phyloP scores from a whole-genome alignment of 1,139 yeast species.

The Taiozyma sp. region DNA sequence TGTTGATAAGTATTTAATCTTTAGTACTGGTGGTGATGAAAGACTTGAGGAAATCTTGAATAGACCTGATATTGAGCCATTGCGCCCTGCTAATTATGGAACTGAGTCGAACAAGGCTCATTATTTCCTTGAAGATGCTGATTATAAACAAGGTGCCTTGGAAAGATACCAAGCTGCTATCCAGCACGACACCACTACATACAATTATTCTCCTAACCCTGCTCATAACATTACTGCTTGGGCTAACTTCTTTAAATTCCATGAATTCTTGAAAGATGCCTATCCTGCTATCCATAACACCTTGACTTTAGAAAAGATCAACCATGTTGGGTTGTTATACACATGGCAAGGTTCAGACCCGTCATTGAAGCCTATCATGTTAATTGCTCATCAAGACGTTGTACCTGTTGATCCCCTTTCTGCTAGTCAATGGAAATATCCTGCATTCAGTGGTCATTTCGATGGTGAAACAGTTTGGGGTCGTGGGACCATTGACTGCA shows the following conservation, averaged over 20 bases:
- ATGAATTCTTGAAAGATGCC: slow-evolving; percentile 43
- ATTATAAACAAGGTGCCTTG: slow-evolving; percentile 37
- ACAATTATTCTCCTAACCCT: slow-evolving; percentile 46
- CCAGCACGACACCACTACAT: slow-evolving; percentile 54
- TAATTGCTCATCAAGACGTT: slow-evolving; percentile 76
- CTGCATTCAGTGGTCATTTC: slow-evolving; percentile 62
- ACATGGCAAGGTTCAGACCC: slow-evolving; percentile 59
- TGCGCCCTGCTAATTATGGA: not conserved
- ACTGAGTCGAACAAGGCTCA: not conserved
- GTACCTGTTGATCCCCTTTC: slow-evolving; percentile 68
- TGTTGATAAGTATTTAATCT: not conserved
- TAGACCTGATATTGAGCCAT: not conserved
- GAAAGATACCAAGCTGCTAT: slow-evolving; percentile 49
- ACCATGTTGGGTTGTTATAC: slow-evolving; percentile 60
- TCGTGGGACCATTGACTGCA: slow-evolving; percentile 63
- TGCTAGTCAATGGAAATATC: slow-evolving; percentile 54
- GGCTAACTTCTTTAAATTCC: slow-evolving; percentile 44
- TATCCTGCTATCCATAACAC: slow-evolving; percentile 52
- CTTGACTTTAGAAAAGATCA: slow-evolving; percentile 41
- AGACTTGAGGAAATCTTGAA: not conserved
- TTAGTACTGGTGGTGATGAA: not conserved
- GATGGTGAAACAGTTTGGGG: slow-evolving; percentile 63
- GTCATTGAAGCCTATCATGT: slow-evolving; percentile 56
- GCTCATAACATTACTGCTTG: slow-evolving; percentile 32
- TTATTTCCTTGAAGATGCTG: slow-evolving; percentile 27